Conservation (phyloP, 768 basidiomycete genomes). For the Piloderma croceum region DNA sequence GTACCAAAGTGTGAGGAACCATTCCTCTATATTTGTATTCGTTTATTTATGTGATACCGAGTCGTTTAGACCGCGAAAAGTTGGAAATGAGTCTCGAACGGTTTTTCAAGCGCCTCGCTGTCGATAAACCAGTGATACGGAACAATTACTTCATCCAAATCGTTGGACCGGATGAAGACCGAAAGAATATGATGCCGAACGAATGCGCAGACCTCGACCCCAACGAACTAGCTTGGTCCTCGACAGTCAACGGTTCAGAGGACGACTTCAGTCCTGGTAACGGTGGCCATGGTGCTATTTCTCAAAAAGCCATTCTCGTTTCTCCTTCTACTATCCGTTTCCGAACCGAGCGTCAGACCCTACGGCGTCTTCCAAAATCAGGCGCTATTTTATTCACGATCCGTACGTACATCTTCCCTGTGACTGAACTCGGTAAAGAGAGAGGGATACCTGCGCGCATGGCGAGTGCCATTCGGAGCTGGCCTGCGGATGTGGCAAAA, state of each 20-base stretch:
- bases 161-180: conserved; percentile 25
- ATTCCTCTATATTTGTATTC: conserved; percentile 1
- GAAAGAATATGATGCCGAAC: conserved; percentile 10
- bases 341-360: conserved; percentile 61
- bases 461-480: conserved; percentile 58
- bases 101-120: conserved; percentile 61
- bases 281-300: conserved; percentile 8
- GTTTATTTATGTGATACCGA: background rate
- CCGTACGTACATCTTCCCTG: conserved; percentile 54
- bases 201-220: conserved; percentile 40
- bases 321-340: conserved; percentile 44
- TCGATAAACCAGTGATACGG: conserved; percentile 65
- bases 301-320: conserved; percentile 14
- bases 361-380: conserved; percentile 55
- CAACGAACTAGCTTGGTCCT: conserved; percentile 63
- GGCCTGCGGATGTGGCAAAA: conserved; percentile 56
- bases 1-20: conserved; percentile 73
- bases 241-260: conserved; percentile 50
- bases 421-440: conserved; percentile 49
- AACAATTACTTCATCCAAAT: conserved; percentile 58
- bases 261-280: conserved; percentile 33
- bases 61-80: conserved; percentile 49
- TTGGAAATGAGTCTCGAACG: conserved; percentile 60
- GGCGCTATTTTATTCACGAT: conserved; percentile 69
- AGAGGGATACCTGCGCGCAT: conserved; percentile 55